A percentile compares a stretch with the other conserved stretches of the same genome.
phyloP scores from a whole-genome alignment of 345 rosid genomes.

The Sisymbrium irio region DNA sequence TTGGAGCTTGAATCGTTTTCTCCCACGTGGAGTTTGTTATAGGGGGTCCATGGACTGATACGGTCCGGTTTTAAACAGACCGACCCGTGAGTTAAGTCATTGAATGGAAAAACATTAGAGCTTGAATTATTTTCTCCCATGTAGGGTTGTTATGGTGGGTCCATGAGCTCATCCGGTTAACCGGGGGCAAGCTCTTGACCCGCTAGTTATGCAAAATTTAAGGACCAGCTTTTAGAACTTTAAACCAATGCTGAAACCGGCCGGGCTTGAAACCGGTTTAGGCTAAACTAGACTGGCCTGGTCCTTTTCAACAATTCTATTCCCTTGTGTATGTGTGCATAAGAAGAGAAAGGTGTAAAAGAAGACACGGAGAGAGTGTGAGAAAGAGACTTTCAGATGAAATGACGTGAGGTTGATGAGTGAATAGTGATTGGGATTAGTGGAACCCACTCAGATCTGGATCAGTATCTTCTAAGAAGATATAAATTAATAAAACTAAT shows the following conservation, averaged over 20 bases:
- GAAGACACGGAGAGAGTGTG: neutral
- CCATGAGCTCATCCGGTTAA: neutral
- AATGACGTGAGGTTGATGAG: slow-evolving; percentile 30
- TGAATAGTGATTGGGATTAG: slow-evolving; percentile 37
- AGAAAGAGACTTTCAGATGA: slow-evolving; percentile 3
- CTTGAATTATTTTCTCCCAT: neutral
- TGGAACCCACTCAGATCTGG: slow-evolving; percentile 11
- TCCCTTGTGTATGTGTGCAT: neutral
- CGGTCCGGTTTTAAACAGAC: neutral
- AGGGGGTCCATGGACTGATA: neutral
- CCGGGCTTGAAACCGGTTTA: neutral
- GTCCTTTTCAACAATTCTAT: neutral
- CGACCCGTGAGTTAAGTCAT: neutral
- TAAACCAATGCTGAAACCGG: neutral
- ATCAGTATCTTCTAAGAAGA: slow-evolving; percentile 7
- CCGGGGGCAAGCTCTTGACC: neutral
- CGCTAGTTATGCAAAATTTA: neutral
- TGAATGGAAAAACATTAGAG: neutral
- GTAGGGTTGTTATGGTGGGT: neutral
- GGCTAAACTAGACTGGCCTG: neutral
- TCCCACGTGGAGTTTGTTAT: slow-evolving; percentile 1
- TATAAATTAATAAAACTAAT: neutral
- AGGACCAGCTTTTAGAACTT: neutral
- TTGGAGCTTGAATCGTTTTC: slow-evolving; percentile 2
- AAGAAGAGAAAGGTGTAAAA: neutral